Percentiles rank a stretch among this genome's conserved stretches.
Conservation (phyloP, 306 rosid genomes). For the Inga oerstediana region DNA sequence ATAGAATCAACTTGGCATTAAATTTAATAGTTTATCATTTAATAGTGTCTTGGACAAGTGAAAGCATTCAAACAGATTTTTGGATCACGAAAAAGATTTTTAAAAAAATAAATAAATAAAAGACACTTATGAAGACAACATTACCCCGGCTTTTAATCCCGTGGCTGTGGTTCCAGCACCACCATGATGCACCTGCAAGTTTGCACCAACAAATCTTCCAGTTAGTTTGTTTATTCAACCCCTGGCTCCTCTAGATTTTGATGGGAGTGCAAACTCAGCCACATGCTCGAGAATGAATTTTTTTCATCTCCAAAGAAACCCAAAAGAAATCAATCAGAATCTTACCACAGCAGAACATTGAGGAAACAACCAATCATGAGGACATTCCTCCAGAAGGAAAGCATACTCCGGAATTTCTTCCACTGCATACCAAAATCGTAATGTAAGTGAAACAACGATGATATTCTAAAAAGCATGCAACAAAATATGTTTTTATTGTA, state of each 20-base stretch:
- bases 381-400: conserved; percentile 88
- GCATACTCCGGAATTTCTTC: conserved; percentile 63
- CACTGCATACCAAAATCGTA: conserved; percentile 55
- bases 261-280: conserved; percentile 12
- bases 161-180: conserved; percentile 99
- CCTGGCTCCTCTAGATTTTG: conserved; percentile 8
- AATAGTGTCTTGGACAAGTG: not conserved
- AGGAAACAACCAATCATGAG: conserved; percentile 98
- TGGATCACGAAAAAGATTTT: conserved; percentile 11
- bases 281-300: not conserved
- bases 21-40: not conserved
- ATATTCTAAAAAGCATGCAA: conserved; percentile 16
- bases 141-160: conserved; percentile 95
- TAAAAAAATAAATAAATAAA: not conserved
- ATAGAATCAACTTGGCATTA: not conserved
- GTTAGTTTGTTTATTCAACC: conserved; percentile 7
- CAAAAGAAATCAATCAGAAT: conserved; percentile 20
- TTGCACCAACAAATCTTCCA: conserved; percentile 18
- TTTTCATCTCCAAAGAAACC: conserved; percentile 6
- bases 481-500: conserved; percentile 16
- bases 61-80: conserved; percentile 13
- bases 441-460: conserved; percentile 22
- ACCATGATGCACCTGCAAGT: conserved; percentile 95
- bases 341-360: conserved; percentile 97
- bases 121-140: conserved; percentile 20